These are phyloP conservation scores for Stephania yunnanensis DNA, from an alignment of 164 flowering plant genomes.

Conservation along the genomic window DNA sequence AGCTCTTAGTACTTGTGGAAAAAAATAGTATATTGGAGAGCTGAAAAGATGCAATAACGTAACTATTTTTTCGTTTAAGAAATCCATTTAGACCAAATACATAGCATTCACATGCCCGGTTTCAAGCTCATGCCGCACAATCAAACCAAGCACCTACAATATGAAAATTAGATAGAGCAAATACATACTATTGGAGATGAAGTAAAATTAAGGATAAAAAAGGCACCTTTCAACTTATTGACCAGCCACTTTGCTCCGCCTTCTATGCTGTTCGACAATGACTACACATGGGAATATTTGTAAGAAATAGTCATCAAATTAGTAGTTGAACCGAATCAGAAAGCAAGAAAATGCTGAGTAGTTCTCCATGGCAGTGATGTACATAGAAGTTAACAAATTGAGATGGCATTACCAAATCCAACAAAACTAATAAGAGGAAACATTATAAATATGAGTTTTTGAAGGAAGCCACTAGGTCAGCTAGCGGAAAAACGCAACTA, in stretches of 20 bases:
- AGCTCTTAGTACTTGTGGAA: too few relatives aligned
- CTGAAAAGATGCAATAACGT: too few relatives aligned
- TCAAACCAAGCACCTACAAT: background rate
- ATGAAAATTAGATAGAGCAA: background rate
- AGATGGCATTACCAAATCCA: background rate
- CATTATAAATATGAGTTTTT: background rate
- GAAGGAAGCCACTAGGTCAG: background rate
- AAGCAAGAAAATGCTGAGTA: background rate
- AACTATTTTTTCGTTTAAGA: too few relatives aligned
- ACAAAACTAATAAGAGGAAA: background rate
- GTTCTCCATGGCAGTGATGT: background rate
- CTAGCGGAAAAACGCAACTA: background rate
- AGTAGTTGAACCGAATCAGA: background rate
- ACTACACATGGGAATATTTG: conserved; percentile 23
- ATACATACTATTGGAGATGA: background rate
- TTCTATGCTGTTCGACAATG: conserved; percentile 55
- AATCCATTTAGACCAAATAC: background rate
- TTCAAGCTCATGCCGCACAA: background rate
- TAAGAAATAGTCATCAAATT: background rate
- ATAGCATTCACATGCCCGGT: background rate
- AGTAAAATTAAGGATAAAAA: background rate
- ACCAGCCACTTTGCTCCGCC: conserved; percentile 76
- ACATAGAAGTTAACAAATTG: background rate
- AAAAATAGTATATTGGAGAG: too few relatives aligned
- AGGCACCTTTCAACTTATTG: conserved; percentile 65